Evolutionary conservation across 2,329 filamentous ascomycete genomes (phyloP).

Genomic region (Penicillium carneum): DNA sequence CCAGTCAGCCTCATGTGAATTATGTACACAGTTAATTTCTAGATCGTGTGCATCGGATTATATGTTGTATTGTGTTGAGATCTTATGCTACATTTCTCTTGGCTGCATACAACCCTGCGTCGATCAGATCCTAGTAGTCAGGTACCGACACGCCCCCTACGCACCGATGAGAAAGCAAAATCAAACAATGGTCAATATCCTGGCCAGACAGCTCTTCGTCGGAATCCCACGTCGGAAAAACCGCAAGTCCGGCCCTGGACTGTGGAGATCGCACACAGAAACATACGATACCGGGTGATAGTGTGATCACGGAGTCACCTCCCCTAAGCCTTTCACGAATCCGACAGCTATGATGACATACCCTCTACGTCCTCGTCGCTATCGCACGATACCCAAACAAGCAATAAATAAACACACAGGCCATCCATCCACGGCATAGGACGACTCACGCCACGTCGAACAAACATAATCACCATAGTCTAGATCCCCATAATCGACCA

Average conservation of each 20-base stretch:
- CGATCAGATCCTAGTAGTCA: conserved; percentile 19
- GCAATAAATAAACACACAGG: conserved; percentile 11
- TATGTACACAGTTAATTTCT: background rate
- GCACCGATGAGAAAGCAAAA: background rate
- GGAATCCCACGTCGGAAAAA: background rate
- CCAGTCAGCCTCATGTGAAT: conserved; percentile 4
- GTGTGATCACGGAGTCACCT: background rate
- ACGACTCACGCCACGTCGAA: conserved; percentile 9
- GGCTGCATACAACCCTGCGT: conserved; percentile 31
- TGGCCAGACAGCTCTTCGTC: background rate
- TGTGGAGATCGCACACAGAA: background rate
- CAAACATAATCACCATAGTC: background rate
- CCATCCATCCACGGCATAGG: background rate
- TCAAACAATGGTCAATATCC: background rate
- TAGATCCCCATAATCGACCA: background rate
- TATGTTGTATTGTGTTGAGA: background rate
- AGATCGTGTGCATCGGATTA: background rate
- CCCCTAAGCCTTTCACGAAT: background rate
- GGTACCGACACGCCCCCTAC: background rate
- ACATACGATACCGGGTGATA: background rate
- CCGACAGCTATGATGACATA: conserved; percentile 3
- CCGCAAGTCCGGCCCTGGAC: background rate
- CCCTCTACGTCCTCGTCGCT: background rate
- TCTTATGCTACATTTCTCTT: conserved; percentile 18
- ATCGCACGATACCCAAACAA: background rate